Evolutionary conservation across 1,139 yeast genomes (phyloP), one percentile per base, ranked within the genome.

Genomic region (Suhomyces atakaporum): DNA sequence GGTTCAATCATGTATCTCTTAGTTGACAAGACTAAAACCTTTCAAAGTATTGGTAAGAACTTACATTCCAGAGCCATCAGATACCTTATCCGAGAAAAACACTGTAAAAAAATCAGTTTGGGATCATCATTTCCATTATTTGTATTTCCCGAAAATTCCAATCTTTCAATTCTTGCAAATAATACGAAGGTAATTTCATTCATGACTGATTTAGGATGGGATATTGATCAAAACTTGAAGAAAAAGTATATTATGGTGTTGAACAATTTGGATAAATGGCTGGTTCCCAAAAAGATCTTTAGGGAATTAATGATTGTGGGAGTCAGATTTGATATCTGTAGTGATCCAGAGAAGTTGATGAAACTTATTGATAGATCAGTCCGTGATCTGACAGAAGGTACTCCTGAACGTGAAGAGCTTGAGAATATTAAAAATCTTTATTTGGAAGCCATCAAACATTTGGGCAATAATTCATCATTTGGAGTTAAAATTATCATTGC

Each of bases 241-340:
- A 40, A 56, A 38, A 68, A 62, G 34, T 59, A 60, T 38, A 53
- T 74, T 3, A 60, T 76, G 69, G 50, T 62, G 7, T 55, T 75
- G 32, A 51, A 62, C 14, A 56, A 69, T 33, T 47, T 74, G 27
- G 53, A 53, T 5, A 51, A 55, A 27, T 78, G 84, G 84, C 67
- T 58, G 51, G 81, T 79, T 7, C 75, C 81, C 3, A 67, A 71
- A 41, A 76, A 75, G 47, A 70, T 78, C 7, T 74, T 77, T 38
- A 60, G 76, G 37, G 82, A 79, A 46, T 63, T 79, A 43, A 78
- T 75, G 65, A 75, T 77, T 42, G 79, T 78, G 21, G 84, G 84
- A 2, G 77, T 76, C 19, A 60, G 79, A 41, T 78, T 77, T 56
- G 82, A 77, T 51, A 67, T 78, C 14, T 75, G 82, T 49, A 64